Conservation (phyloP, 2,329 filamentous ascomycete species). For the Delphinella strobiligena region DNA sequence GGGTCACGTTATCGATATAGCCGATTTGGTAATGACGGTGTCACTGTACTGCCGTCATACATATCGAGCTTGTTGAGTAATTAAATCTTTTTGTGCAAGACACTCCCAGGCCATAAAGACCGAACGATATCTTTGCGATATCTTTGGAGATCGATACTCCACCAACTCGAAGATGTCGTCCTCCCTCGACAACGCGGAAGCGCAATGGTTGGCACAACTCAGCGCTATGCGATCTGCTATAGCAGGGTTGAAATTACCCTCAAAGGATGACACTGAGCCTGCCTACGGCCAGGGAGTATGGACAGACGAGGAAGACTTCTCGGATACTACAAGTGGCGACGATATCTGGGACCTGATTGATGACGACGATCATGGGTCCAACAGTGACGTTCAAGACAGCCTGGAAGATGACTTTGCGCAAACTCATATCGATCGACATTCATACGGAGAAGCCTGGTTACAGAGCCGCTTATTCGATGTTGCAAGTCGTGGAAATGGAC, state of each 20-base stretch:
- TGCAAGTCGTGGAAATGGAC: constrained; percentile 50
- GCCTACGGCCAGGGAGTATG: constrained; percentile 46
- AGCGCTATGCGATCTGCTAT: constrained; percentile 78
- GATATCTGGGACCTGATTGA: constrained; percentile 93
- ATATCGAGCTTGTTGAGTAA: no score
- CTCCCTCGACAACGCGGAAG: constrained; percentile 33
- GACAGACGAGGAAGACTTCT: constrained; percentile 53
- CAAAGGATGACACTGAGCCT: constrained; percentile 32
- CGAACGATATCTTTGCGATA: no score
- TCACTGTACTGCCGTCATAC: no score
- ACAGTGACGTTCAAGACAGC: constrained; percentile 52
- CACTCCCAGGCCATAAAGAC: no score
- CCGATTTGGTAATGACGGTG: no score
- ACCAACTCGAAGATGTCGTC: constrained; percentile 26
- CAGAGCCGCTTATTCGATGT: constrained; percentile 54
- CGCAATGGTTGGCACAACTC: constrained; percentile 76
- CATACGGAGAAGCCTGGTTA: constrained; percentile 58
- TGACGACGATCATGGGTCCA: constrained; percentile 44
- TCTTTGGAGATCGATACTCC: no score
- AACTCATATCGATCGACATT: constrained; percentile 15
- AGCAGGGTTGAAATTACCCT: constrained; percentile 52
- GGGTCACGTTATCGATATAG: not conserved
- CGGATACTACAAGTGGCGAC: constrained; percentile 52
- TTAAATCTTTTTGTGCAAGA: no score
- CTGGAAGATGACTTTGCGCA: constrained; percentile 24